phyloP scores from a whole-genome alignment of 306 rosid species.

The Urtica urens region DNA sequence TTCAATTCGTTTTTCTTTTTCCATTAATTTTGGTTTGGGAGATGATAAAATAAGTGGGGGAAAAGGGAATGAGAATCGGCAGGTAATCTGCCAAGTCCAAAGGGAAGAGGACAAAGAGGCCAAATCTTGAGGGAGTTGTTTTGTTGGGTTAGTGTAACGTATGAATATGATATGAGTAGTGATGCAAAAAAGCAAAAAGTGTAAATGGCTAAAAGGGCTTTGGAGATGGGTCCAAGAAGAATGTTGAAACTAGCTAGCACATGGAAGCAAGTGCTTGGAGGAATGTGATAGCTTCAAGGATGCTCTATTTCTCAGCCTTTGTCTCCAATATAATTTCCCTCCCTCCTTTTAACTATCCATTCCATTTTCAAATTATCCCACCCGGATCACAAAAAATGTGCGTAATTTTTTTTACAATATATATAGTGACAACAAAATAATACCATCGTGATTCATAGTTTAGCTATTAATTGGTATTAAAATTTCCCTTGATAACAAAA shows the following conservation, averaged over 20 bases:
- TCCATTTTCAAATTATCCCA: no score
- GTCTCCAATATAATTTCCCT: conserved; percentile 21
- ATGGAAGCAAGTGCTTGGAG: conserved; percentile 84
- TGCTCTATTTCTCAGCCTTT: conserved; percentile 33
- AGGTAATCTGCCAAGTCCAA: conserved; percentile 48
- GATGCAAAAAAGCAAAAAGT: conserved; percentile 18
- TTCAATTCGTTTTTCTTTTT: no score
- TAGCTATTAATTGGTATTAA: no score
- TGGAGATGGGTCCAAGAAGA: conserved; percentile 50
- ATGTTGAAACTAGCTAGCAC: conserved; percentile 65
- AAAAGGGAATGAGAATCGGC: conserved; percentile 55
- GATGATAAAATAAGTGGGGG: conserved; percentile 23
- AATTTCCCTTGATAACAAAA: no score
- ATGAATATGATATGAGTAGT: conserved; percentile 1
- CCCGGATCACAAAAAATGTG: no score
- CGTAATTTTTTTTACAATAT: no score
- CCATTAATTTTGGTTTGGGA: background rate
- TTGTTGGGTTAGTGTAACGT: conserved; percentile 10
- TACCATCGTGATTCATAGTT: no score
- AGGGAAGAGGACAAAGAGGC: conserved; percentile 50
- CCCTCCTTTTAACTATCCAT: no score
- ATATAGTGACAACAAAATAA: no score
- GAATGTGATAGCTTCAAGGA: conserved; percentile 53
- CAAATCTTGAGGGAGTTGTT: conserved; percentile 39
- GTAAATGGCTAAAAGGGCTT: conserved; percentile 34